A percentile compares a stretch with the other conserved stretches of the same genome.
phyloP scores from a whole-genome alignment of 768 basidiomycete genomes.

The Lentinus brumalis region DNA sequence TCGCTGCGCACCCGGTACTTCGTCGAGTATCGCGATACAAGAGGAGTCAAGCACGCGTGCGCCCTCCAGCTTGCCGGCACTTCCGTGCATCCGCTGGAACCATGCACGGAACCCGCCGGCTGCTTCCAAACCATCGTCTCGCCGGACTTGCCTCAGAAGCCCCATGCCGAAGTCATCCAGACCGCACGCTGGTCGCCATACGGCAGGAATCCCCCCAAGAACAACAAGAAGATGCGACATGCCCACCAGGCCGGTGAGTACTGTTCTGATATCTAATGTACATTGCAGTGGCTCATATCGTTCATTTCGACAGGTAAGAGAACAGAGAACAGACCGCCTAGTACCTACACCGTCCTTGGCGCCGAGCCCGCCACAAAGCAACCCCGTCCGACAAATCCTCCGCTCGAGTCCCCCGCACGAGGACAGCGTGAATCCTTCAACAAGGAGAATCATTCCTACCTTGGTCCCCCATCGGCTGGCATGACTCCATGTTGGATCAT shows the following conservation, averaged over 20 bases:
- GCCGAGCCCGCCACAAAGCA: neutral
- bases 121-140: constrained; percentile 13
- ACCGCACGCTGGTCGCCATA: constrained; percentile 1
- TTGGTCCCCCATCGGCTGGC: neutral
- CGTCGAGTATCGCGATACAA: constrained; percentile 25
- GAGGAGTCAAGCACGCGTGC: constrained; percentile 12
- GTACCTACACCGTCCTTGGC: neutral
- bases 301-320: neutral
- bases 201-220: neutral
- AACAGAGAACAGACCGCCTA: neutral
- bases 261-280: neutral
- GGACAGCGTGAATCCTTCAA: neutral
- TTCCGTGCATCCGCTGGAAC: constrained; percentile 11
- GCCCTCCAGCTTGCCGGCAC: constrained; percentile 8
- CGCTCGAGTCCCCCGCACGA: neutral
- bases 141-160: constrained; percentile 6
- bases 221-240: neutral
- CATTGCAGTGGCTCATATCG: too few relatives aligned
- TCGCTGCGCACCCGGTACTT: constrained; percentile 10
- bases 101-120: constrained; percentile 17
- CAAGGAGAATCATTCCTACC: neutral
- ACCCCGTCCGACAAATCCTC: neutral
- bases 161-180: neutral
- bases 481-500: neutral
- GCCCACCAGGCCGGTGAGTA: neutral